Conservation (phyloP, 1,284 basidiomycete genomes). For the Sanguinoderma infundibulare region DNA sequence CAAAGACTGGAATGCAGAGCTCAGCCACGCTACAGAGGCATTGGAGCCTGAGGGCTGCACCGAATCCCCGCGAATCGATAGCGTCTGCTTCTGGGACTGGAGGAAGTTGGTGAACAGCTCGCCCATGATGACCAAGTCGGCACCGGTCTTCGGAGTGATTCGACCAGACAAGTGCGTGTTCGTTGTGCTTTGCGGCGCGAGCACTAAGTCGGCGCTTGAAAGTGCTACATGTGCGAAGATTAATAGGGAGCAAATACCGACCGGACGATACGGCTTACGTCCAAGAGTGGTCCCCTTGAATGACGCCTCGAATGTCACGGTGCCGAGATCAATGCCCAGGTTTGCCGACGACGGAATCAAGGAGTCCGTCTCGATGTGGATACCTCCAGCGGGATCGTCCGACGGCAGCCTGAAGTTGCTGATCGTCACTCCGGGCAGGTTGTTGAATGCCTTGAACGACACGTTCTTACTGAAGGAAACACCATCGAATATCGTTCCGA, state of each 20-base stretch:
- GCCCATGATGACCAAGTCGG: slow-evolving; percentile 59
- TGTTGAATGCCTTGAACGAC: slow-evolving; percentile 74
- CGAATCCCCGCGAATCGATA: slow-evolving; percentile 62
- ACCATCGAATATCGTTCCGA: slow-evolving; percentile 73
- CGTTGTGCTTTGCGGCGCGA: slow-evolving; percentile 56
- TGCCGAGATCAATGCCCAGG: slow-evolving; percentile 75
- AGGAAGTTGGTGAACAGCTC: slow-evolving; percentile 71
- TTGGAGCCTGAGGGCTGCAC: slow-evolving; percentile 60
- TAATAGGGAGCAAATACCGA: no score
- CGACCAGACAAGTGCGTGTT: slow-evolving; percentile 61
- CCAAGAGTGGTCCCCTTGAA: slow-evolving; percentile 57
- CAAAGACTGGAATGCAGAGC: slow-evolving; percentile 71
- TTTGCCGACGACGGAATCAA: slow-evolving; percentile 73
- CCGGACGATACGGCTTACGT: no score
- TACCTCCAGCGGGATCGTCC: slow-evolving; percentile 69
- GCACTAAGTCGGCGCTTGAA: slow-evolving; percentile 51
- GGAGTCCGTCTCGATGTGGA: slow-evolving; percentile 71
- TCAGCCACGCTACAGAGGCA: slow-evolving; percentile 68
- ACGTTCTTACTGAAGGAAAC: slow-evolving; percentile 68
- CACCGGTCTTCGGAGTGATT: slow-evolving; percentile 63
- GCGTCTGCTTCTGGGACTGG: slow-evolving; percentile 64
- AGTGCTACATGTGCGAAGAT: no score
- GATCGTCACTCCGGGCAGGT: slow-evolving; percentile 69
- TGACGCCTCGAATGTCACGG: slow-evolving; percentile 66
- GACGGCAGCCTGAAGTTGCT: slow-evolving; percentile 70